These are phyloP conservation scores for Cynara cardunculus DNA, from an alignment of 129 eudicot species.

Conservation along the genomic window DNA sequence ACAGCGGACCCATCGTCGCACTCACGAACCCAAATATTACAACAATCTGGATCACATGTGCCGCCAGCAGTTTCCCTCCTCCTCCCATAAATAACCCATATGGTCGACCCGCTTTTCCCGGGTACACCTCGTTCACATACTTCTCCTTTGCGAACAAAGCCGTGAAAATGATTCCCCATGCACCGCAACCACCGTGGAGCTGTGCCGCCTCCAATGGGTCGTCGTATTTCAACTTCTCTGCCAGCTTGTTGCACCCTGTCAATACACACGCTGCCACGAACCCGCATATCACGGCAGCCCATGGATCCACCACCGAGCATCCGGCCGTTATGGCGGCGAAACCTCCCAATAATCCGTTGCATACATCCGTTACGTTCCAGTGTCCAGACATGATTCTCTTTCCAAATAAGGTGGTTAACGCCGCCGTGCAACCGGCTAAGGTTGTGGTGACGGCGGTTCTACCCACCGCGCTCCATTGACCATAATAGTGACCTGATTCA, in stretches of 20 bases:
- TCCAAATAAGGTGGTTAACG: constrained; percentile 44
- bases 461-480: constrained; percentile 62
- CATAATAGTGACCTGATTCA: constrained; percentile 32
- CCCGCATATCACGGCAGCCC: constrained; percentile 68
- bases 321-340: constrained; percentile 59
- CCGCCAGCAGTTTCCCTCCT: constrained; percentile 41
- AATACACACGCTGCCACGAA: constrained; percentile 54
- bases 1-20: constrained; percentile 53
- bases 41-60: constrained; percentile 44
- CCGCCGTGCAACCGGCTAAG: constrained; percentile 55
- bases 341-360: constrained; percentile 58
- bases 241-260: constrained; percentile 45
- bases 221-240: constrained; percentile 44
- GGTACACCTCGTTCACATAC: constrained; percentile 46
- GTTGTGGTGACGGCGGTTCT: constrained; percentile 68
- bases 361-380: constrained; percentile 58
- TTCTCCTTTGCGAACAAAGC: constrained; percentile 46
- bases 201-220: constrained; percentile 71
- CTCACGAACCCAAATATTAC: constrained; percentile 54
- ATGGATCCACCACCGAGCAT: constrained; percentile 64
- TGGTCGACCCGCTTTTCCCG: constrained; percentile 42
- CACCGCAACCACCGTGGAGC: constrained; percentile 64
- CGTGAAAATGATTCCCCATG: constrained; percentile 66
- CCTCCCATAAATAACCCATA: constrained; percentile 60
- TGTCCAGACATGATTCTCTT: constrained; percentile 47